Evolutionary conservation across 1,139 yeast species (phyloP), one percentile per base, ranked within the genome.

Genomic region (Yamadazyma dendronema): DNA sequence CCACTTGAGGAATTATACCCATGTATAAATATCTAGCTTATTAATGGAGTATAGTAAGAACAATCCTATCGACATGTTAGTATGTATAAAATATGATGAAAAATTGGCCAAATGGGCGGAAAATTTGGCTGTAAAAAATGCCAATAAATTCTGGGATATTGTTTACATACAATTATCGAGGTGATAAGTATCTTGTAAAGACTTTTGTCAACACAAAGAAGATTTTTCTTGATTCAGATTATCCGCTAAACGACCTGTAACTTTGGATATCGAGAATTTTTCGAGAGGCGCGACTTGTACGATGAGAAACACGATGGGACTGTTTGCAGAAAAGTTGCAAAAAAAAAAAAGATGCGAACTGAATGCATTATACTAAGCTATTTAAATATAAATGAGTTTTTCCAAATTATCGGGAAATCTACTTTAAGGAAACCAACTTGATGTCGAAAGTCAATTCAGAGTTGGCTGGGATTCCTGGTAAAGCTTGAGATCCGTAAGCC

Each of bases 391-490:
- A n/a, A n/a, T n/a, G n/a, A n/a, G n/a, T n/a, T n/a, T n/a, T n/a
- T n/a, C n/a, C n/a, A n/a, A n/a, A n/a, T n/a, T n/a, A n/a, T n/a
- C n/a, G n/a, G n/a, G n/a, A n/a, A n/a, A 27, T 34, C 59, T 83
- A 90, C 78, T 89, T 89, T 62, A 90, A 76, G 47, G 90, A 80
- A 50, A 92, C 92, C 58, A 92, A 79, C 73, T 90, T 92, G 59
- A 92, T 95, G 63, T 92, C 98, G 57, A 92, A 92, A 43, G 95
- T 87, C 65, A 92, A 79, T 69, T 88, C 96, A 44, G 96, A 85
- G 81, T 90, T 90, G 54, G 96, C 86, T 57, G 98, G 98, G 55
- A 92, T 87, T 47, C 97, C 98, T 55, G 98, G 97, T 50, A 92
- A 75, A 47, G 86, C 79, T 73, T 87, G 86, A 58, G 85, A 84